These are phyloP conservation scores for Aureobasidium sp. DNA, from an alignment of 2,329 filamentous ascomycete genomes.

Conservation along the genomic window DNA sequence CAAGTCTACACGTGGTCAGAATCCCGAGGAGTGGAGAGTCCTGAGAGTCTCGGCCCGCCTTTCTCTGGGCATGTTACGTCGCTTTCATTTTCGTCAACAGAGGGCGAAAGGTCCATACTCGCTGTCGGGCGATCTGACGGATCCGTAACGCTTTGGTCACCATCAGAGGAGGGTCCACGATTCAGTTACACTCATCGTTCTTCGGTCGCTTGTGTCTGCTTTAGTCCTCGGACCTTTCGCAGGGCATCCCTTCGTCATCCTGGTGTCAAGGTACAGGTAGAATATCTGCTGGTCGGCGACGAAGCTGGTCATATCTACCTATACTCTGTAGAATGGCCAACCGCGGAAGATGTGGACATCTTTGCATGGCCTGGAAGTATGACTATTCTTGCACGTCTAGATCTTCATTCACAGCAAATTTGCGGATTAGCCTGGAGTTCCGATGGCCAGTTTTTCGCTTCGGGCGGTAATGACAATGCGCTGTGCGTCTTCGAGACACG, in stretches of 20 bases:
- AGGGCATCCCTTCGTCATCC: conserved; percentile 44
- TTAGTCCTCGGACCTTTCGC: conserved; percentile 58
- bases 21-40: conserved; percentile 54
- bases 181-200: conserved; percentile 68
- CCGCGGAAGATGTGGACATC: conserved; percentile 52
- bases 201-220: conserved; percentile 72
- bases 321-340: conserved; percentile 80
- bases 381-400: conserved; percentile 68
- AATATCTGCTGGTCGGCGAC: conserved; percentile 82
- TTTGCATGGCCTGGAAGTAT: conserved; percentile 72
- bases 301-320: conserved; percentile 77
- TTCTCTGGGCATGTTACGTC: conserved; percentile 60
- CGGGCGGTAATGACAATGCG: conserved; percentile 86
- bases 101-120: conserved; percentile 71
- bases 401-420: conserved; percentile 78
- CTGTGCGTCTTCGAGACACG: conserved; percentile 73
- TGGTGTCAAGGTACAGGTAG: conserved; percentile 53
- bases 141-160: conserved; percentile 68
- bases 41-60: conserved; percentile 49
- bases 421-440: conserved; percentile 87
- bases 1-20: conserved; percentile 89
- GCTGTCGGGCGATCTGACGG: conserved; percentile 78
- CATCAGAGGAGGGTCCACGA: conserved; percentile 60
- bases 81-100: conserved; percentile 77
- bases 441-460: conserved; percentile 70